Evolutionary conservation across 2,329 filamentous ascomycete species (phyloP).

Genomic region (Diaporthe aspalathi): DNA sequence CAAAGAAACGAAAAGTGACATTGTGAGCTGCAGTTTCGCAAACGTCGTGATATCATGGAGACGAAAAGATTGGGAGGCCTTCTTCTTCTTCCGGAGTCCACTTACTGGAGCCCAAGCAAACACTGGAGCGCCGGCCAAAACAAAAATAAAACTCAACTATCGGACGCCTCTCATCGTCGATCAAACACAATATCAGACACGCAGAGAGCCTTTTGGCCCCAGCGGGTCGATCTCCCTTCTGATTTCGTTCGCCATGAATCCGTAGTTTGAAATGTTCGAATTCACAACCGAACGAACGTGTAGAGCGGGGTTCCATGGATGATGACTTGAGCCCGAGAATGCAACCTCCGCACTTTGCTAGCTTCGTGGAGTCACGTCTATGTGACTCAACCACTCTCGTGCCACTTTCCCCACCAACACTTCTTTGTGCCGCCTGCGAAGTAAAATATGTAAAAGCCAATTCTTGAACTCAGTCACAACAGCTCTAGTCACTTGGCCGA

Average conservation of each 20-base stretch:
- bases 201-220: neutral
- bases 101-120: conserved; percentile 27
- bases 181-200: neutral
- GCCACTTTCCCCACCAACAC: conserved; percentile 11
- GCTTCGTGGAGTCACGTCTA: neutral
- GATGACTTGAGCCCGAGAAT: neutral
- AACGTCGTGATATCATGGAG: conserved; percentile 12
- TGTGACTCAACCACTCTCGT: neutral
- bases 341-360: conserved; percentile 8
- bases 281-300: neutral
- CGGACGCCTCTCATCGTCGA: neutral
- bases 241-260: neutral
- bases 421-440: neutral
- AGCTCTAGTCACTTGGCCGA: too few relatives aligned
- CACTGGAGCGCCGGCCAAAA: conserved; percentile 26
- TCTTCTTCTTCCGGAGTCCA: conserved; percentile 27
- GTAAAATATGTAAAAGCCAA: too few relatives aligned
- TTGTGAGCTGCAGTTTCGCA: conserved; percentile 19
- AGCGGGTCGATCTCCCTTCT: neutral
- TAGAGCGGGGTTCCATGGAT: conserved; percentile 8
- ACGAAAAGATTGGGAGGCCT: conserved; percentile 15
- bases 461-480: too few relatives aligned
- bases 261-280: neutral
- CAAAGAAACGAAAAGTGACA: conserved; percentile 18
- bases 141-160: conserved; percentile 19